Percentiles rank a stretch among this genome's conserved stretches.
These are phyloP conservation scores for Zoysia matrella DNA, from an alignment of 202 grass and related monocot species.

Conservation along the genomic window DNA sequence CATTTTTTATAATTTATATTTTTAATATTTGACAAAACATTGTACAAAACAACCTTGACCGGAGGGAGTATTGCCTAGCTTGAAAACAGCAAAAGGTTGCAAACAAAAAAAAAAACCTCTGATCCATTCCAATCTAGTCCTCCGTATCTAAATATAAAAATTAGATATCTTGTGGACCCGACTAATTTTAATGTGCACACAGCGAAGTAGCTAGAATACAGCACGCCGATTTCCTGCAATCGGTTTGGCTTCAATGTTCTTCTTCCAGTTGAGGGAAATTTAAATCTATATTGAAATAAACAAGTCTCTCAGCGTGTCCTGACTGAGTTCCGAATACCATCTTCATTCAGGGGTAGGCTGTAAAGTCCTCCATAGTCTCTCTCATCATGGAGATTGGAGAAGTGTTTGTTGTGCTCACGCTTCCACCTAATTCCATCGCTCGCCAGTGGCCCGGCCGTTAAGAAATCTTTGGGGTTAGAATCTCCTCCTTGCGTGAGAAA, in stretches of 20 bases:
- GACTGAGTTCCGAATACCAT: not conserved
- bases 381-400: not conserved
- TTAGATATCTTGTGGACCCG: not conserved
- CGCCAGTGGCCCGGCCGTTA: not conserved
- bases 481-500: not conserved
- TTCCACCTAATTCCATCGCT: not conserved
- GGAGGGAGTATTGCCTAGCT: no score
- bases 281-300: not conserved
- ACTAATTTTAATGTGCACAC: not conserved
- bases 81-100: not conserved
- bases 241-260: not conserved
- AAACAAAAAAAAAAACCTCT: no score
- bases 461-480: not conserved
- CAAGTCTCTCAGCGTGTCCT: not conserved
- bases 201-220: not conserved
- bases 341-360: not conserved
- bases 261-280: not conserved
- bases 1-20: no score
- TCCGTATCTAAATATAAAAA: not conserved
- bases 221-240: not conserved
- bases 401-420: not conserved
- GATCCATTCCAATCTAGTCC: not conserved
- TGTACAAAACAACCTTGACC: no score
- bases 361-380: not conserved
- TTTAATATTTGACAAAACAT: no score